phyloP scores from a whole-genome alignment of 2,329 filamentous ascomycete species.

The Colletotrichum liaoningense region DNA sequence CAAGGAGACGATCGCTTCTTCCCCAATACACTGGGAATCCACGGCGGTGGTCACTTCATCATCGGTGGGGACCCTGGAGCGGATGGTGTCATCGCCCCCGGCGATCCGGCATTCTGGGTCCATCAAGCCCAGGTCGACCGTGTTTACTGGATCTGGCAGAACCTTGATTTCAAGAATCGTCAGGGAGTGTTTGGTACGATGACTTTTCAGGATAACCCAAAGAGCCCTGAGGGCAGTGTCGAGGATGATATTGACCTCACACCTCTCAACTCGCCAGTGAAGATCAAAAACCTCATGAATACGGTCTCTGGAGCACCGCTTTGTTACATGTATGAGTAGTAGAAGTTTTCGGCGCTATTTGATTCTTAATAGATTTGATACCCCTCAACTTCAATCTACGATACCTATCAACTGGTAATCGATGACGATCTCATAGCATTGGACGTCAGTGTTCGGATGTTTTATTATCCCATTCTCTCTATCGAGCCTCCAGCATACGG shows the following conservation, averaged over 20 bases:
- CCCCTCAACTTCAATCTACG: not conserved
- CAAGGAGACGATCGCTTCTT: conserved; percentile 47
- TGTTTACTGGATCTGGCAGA: conserved; percentile 62
- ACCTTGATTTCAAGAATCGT: conserved; percentile 52
- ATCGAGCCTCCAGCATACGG: no score
- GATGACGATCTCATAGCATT: no score
- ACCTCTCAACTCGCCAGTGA: conserved; percentile 47
- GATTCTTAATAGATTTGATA: conserved; percentile 3
- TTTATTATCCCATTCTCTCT: no score
- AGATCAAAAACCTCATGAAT: conserved; percentile 50
- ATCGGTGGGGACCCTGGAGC: conserved; percentile 59
- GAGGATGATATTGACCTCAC: conserved; percentile 50
- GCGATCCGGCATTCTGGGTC: conserved; percentile 58
- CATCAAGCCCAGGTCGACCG: conserved; percentile 60
- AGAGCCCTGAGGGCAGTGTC: conserved; percentile 54
- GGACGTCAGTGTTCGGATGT: no score
- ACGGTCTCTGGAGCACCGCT: conserved; percentile 54
- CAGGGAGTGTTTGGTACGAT: conserved; percentile 54
- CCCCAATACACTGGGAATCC: conserved; percentile 48
- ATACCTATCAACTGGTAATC: no score
- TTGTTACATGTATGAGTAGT: conserved; percentile 54
- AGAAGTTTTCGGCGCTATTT: not conserved
- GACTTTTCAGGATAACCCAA: conserved; percentile 53
- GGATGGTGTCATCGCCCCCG: conserved; percentile 56
- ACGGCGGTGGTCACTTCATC: conserved; percentile 54